Evolutionary conservation across 331 rosid species (phyloP), one percentile per base, ranked within the genome.

Genomic region (Pyracantha coccinea): DNA sequence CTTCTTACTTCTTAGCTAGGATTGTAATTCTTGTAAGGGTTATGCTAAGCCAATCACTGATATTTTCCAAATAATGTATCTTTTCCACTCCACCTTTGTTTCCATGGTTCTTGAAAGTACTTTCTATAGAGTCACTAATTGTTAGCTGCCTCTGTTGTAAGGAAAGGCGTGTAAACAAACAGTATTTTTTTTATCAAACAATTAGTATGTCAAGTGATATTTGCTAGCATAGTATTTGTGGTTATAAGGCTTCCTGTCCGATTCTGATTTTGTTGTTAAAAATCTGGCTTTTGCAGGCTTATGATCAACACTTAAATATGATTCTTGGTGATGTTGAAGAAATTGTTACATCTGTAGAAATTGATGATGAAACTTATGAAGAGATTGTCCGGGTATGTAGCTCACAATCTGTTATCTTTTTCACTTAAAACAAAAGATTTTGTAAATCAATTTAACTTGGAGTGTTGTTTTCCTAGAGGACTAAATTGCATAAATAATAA

Each of bases 291-390:
- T 79, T 89, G 83, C 91, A 95, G 99, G 99, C 99, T 50, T 95
- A 95, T 81, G 99, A 95, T 86, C 99, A 95, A 74, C 99, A 95
- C 85, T 91, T 95, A 61, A 95, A 95, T 83, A 95, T 95, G 99
- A 95, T 95, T 84, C 99, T 95, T n/a, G 99, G 99, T 45, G 99
- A 95, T 82, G 99, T 95, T 27, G 99, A 95, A 78, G 99, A 95
- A 85, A 44, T 89, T 23, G 97, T 95, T 74, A 95, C 99, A 7
- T 85, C 97, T 11, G 96, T 95, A 8, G 99, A 95, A 83, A 95
- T 95, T 10, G 99, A 95, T 66, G 99, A 95, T 72, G 99, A 95
- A 79, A 95, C 99, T 6, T 95, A 95, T 68, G 99, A 95, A 92
- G 99, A 95, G 84, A 95, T 95, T 77, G 98, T 95, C 66, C 91